A percentile compares a stretch with the other conserved stretches of the same genome.
Evolutionary conservation across 2,329 filamentous ascomycete genomes (phyloP).

Genomic region (Cordyceps cateniannulata): DNA sequence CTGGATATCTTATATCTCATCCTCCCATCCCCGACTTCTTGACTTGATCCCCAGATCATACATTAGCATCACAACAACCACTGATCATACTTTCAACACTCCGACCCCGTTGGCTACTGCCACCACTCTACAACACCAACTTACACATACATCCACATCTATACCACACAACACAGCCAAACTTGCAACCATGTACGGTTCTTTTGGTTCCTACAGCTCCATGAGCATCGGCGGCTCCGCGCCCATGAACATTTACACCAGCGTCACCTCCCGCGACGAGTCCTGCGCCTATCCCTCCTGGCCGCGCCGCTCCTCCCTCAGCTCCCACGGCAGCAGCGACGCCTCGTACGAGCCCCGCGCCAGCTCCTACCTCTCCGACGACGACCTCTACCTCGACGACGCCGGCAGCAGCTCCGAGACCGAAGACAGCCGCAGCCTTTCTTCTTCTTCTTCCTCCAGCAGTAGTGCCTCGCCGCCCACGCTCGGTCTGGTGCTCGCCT

Average conservation of each 20-base stretch:
- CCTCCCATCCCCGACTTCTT: neutral
- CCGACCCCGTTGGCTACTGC: neutral
- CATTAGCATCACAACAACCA: neutral
- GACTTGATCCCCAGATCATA: neutral
- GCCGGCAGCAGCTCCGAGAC: conserved; percentile 40
- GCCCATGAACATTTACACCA: conserved; percentile 39
- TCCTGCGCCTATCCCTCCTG: conserved; percentile 53
- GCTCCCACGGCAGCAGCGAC: conserved; percentile 29
- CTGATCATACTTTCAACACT: neutral
- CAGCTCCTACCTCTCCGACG: conserved; percentile 55
- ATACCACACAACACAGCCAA: no score
- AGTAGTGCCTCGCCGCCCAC: conserved; percentile 32
- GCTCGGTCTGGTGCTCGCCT: conserved; percentile 17
- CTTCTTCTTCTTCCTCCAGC: conserved; percentile 34
- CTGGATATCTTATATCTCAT: neutral
- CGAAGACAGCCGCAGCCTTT: conserved; percentile 36
- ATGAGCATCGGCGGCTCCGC: conserved; percentile 34
- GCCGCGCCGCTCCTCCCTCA: conserved; percentile 49
- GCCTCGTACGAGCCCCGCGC: conserved; percentile 35
- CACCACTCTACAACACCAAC: neutral
- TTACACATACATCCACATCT: conserved; percentile 15
- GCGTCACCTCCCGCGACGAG: conserved; percentile 35
- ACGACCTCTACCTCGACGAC: conserved; percentile 48
- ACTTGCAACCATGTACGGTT: conserved; percentile 39
- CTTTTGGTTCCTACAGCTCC: conserved; percentile 45